Base-by-base conservation (phyloP, 495 filamentous ascomycete genomes). In the Amphirosellinia nigrospora region DNA sequence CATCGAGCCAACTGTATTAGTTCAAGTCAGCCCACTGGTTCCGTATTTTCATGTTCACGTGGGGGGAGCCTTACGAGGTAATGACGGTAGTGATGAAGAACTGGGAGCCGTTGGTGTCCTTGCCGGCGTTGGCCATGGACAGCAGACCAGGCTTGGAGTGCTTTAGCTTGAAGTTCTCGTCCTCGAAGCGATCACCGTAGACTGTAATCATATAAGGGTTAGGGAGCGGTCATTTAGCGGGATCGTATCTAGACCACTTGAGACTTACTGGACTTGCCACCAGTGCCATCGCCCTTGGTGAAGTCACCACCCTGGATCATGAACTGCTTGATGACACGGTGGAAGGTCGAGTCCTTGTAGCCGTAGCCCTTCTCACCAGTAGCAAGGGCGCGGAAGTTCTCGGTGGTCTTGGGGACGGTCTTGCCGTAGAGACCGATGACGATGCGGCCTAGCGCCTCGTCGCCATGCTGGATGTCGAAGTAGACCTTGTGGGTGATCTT, bases 221-320 rank as follows among this genome's bases (percentile, higher is more conserved):
- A 76, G 72, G 36, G 71, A 28, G 4, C 62, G 41, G 6, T 50
- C 16, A 6, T 0, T 26, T 9, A 34, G 66, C 13, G 23, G 23
- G 46, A n/a, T 28, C 36, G 21, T 21, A 71, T 74, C 43, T 73
- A 68, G 43, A 61, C 46, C 23, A 50, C 36, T 41, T 23, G 39
- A 41, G 8, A 85, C 86, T 71, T 82, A 89, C 87, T 89, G 56
- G 94, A 97, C 88, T 97, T 98, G 76, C 96, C 96, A 80, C 96
- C 96, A 78, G 94, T 98, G 76, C 94, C 95, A 78, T 99, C 94
- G 73, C 90, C 90, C 71, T 90, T 93, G 81, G 96, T 99, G 85
- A 99, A 99, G 85, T 99, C 96, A 84, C 96, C 96, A 79, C 96
- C 96, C 85, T 99, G 96, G 80, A 98, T 97, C 96, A 99, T 99